These are phyloP conservation scores for Penicillium sp. DNA, from an alignment of 2,329 filamentous ascomycete species.

Conservation along the genomic window DNA sequence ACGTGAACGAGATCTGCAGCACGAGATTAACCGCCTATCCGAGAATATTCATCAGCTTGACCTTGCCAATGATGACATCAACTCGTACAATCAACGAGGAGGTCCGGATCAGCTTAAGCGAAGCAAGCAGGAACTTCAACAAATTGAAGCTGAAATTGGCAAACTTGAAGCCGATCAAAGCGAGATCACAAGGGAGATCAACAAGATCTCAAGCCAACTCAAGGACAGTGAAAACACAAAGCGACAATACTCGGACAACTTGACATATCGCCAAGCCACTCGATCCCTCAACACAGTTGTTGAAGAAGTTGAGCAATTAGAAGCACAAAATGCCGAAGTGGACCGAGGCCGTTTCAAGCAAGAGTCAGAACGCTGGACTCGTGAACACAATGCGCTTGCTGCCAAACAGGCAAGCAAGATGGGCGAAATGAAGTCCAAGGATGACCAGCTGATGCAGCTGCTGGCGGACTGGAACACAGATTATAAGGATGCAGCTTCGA, in stretches of 20 bases:
- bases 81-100: slow-evolving; percentile 71
- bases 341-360: slow-evolving; percentile 72
- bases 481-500: slow-evolving; percentile 75
- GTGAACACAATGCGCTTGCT: slow-evolving; percentile 64
- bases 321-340: slow-evolving; percentile 74
- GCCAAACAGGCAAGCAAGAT: slow-evolving; percentile 72
- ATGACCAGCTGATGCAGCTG: slow-evolving; percentile 72
- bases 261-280: slow-evolving; percentile 76
- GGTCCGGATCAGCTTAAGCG: slow-evolving; percentile 69
- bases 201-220: slow-evolving; percentile 73
- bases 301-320: slow-evolving; percentile 69
- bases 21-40: slow-evolving; percentile 68
- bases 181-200: slow-evolving; percentile 66
- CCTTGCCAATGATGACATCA: slow-evolving; percentile 72
- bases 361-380: slow-evolving; percentile 67
- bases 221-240: slow-evolving; percentile 78
- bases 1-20: slow-evolving; percentile 69
- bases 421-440: slow-evolving; percentile 78
- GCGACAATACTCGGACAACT: slow-evolving; percentile 83
- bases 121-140: slow-evolving; percentile 67
- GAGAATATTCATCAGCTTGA: slow-evolving; percentile 75
- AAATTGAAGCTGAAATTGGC: slow-evolving; percentile 64
- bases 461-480: slow-evolving; percentile 78
- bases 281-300: slow-evolving; percentile 66
- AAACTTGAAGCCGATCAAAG: slow-evolving; percentile 66